phyloP scores from a whole-genome alignment of 2,329 filamentous ascomycete species.

The Biscogniauxia mediterranea region DNA sequence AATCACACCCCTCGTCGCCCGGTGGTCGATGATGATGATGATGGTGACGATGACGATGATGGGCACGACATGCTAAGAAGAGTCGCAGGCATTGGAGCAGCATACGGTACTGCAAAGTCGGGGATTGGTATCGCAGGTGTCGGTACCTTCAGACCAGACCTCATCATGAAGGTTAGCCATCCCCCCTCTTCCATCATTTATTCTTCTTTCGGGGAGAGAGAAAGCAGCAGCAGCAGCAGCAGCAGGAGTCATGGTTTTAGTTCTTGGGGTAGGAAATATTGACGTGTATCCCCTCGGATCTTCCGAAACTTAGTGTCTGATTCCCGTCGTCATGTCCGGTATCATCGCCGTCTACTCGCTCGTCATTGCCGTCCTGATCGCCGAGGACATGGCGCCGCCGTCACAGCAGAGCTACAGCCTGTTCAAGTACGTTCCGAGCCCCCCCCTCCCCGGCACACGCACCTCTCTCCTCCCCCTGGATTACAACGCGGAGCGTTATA shows the following conservation, averaged over 20 bases:
- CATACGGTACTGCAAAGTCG: slow-evolving; percentile 84
- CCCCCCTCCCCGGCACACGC: too few relatives aligned
- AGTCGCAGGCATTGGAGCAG: slow-evolving; percentile 64
- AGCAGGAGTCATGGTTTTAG: too few relatives aligned
- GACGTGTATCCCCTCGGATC: slow-evolving; percentile 7
- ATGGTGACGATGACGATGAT: slow-evolving; percentile 2
- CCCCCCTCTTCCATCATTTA: background rate
- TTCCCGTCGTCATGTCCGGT: slow-evolving; percentile 96
- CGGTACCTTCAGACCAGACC: slow-evolving; percentile 78
- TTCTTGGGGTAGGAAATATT: background rate
- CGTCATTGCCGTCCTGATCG: slow-evolving; percentile 94
- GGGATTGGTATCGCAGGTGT: slow-evolving; percentile 86
- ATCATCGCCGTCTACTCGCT: slow-evolving; percentile 98
- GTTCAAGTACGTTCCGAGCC: slow-evolving; percentile 63
- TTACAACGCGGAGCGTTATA: slow-evolving; percentile 1
- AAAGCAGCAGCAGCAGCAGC: too few relatives aligned
- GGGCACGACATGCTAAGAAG: slow-evolving; percentile 23
- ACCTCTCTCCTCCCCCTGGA: too few relatives aligned
- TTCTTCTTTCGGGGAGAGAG: too few relatives aligned
- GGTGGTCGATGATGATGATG: slow-evolving; percentile 17
- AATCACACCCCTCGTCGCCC: slow-evolving; percentile 6
- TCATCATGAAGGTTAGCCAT: slow-evolving; percentile 79
- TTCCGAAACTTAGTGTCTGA: slow-evolving; percentile 60
- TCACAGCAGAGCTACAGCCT: slow-evolving; percentile 70
- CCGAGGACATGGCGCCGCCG: slow-evolving; percentile 79